Conservation (phyloP, 805 yeast species). For the Metschnikowia santaceciliae region DNA sequence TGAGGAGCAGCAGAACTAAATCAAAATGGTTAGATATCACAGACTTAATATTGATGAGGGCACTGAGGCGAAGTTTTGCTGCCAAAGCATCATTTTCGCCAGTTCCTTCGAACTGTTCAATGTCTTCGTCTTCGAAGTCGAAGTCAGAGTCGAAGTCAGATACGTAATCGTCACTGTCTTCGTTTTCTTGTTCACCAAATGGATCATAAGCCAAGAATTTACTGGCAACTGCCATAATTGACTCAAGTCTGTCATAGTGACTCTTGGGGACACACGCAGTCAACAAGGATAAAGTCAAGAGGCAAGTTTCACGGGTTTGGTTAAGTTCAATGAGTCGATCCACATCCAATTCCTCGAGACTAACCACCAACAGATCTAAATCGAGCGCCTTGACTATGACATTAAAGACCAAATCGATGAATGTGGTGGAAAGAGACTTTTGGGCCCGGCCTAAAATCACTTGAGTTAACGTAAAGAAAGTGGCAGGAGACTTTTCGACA, state of each 20-base stretch:
- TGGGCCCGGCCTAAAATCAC: constrained; percentile 10
- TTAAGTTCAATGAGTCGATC: constrained; percentile 42
- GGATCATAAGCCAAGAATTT: constrained; percentile 33
- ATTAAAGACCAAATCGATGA: constrained; percentile 6
- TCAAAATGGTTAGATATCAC: constrained; percentile 37
- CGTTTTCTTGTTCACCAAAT: constrained; percentile 13
- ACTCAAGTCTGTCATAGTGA: constrained; percentile 4
- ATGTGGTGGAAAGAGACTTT: constrained; percentile 2
- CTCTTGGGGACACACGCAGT: constrained; percentile 18
- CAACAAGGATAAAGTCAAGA: constrained; percentile 39
- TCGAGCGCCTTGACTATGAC: constrained; percentile 5
- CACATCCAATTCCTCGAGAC: constrained; percentile 38
- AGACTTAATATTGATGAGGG: constrained; percentile 41
- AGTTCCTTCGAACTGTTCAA: constrained; percentile 34
- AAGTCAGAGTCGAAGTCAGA: constrained; percentile 20
- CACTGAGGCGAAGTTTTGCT: constrained; percentile 59
- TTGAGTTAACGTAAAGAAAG: constrained; percentile 9
- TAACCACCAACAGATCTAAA: constrained; percentile 7
- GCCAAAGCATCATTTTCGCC: constrained; percentile 43
- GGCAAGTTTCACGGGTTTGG: constrained; percentile 49
- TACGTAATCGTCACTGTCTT: constrained; percentile 24
- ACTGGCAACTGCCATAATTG: constrained; percentile 18
- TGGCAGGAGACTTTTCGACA: constrained; percentile 1
- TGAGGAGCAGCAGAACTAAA: constrained; percentile 32
- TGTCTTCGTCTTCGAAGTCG: constrained; percentile 39